Evolutionary conservation across 2,329 filamentous ascomycete species (phyloP).

Genomic region (Nemania sp.): DNA sequence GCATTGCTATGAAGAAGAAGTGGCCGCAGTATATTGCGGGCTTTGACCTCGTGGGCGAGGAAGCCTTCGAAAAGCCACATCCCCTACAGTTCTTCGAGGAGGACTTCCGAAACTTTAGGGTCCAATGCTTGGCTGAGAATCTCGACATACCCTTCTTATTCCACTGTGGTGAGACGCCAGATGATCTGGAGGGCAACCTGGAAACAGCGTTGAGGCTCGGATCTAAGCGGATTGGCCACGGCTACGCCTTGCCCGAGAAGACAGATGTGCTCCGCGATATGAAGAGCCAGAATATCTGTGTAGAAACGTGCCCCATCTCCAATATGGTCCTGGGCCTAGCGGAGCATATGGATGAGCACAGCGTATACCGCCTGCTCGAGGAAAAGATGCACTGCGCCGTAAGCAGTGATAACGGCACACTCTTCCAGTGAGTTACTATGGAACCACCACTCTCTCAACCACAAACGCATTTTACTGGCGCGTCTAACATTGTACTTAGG

Average conservation of each 20-base stretch:
- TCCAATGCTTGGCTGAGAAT: slow-evolving; percentile 46
- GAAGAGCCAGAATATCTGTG: slow-evolving; percentile 64
- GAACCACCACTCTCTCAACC: too few relatives aligned
- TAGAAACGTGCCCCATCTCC: slow-evolving; percentile 78
- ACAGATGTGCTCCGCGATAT: slow-evolving; percentile 68
- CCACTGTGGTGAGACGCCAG: slow-evolving; percentile 75
- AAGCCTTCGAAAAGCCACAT: slow-evolving; percentile 50
- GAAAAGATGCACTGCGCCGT: slow-evolving; percentile 74
- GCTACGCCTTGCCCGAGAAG: slow-evolving; percentile 70
- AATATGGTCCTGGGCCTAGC: slow-evolving; percentile 76
- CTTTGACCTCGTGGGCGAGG: slow-evolving; percentile 64
- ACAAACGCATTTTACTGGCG: background rate
- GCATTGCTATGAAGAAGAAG: slow-evolving; percentile 55
- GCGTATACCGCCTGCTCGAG: slow-evolving; percentile 69
- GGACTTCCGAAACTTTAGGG: slow-evolving; percentile 53
- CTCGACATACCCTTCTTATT: slow-evolving; percentile 73
- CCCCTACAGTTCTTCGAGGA: slow-evolving; percentile 54
- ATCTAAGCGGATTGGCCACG: slow-evolving; percentile 73
- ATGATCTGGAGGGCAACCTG: slow-evolving; percentile 69
- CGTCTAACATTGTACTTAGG: slow-evolving; percentile 44
- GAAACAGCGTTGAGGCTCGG: slow-evolving; percentile 68
- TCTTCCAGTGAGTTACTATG: slow-evolving; percentile 63
- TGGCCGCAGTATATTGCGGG: slow-evolving; percentile 59
- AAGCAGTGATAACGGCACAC: slow-evolving; percentile 74
- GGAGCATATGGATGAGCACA: slow-evolving; percentile 65